phyloP scores from a whole-genome alignment of 1,284 basidiomycete genomes.

The Waitea zeae region DNA sequence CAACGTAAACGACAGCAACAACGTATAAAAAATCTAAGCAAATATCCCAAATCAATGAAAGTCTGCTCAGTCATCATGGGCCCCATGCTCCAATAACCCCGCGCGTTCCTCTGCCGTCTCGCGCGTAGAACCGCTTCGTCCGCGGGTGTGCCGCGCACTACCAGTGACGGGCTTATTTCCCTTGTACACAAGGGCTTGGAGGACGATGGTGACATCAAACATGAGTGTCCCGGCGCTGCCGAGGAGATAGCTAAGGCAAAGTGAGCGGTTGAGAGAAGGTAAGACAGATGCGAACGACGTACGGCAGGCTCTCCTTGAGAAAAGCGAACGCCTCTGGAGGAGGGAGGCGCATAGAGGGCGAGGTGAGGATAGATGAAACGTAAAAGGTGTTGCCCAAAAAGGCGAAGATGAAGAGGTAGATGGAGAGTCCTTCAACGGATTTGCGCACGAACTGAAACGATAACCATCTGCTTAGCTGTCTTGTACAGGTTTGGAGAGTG shows the following conservation, averaged over 20 bases:
- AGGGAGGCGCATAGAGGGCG: constrained; percentile 35
- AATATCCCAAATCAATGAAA: too few species aligned
- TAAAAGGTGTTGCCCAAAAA: constrained; percentile 87
- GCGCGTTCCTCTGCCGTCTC: constrained; percentile 13
- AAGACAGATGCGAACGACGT: constrained; percentile 14
- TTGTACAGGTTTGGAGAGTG: not conserved
- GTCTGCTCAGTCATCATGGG: too few species aligned
- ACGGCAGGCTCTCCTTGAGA: constrained; percentile 63
- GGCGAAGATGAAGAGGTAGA: constrained; percentile 81
- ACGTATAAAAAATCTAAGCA: too few species aligned
- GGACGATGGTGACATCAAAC: constrained; percentile 78
- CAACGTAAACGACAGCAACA: too few species aligned
- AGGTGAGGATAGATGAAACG: constrained; percentile 67
- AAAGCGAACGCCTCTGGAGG: constrained; percentile 38
- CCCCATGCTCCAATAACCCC: constrained; percentile 12
- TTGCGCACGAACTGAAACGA: constrained; percentile 61
- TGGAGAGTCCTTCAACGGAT: constrained; percentile 87
- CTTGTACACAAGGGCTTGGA: constrained; percentile 40
- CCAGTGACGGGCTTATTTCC: constrained; percentile 6
- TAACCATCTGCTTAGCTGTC: constrained; percentile 1
- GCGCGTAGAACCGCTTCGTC: constrained; percentile 10
- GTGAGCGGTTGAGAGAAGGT: constrained; percentile 5
- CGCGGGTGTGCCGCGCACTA: constrained; percentile 8
- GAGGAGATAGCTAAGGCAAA: constrained; percentile 48
- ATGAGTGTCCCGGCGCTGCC: constrained; percentile 80